Evolutionary conservation across 176 grass and related monocot species (phyloP).

Genomic region (Bolboschoenus planiculmis): DNA sequence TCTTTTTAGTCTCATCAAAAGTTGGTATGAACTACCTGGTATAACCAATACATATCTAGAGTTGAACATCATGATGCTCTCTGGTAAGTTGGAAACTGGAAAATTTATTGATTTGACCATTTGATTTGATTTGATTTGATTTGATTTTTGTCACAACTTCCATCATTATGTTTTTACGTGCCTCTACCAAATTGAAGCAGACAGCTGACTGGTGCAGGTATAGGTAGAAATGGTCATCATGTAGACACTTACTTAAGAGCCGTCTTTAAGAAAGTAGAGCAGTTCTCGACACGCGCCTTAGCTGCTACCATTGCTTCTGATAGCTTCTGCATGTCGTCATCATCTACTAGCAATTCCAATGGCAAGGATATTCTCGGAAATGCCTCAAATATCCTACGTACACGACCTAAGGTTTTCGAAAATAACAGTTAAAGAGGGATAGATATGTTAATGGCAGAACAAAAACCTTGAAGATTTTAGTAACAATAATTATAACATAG

Average conservation of each 20-base stretch:
- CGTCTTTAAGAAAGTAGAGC: constrained; percentile 81
- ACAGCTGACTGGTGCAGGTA: not conserved
- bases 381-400: constrained; percentile 75
- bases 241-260: constrained; percentile 63
- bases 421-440: constrained; percentile 30
- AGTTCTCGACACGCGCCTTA: constrained; percentile 76
- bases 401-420: constrained; percentile 47
- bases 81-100: not conserved
- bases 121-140: not conserved
- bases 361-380: constrained; percentile 86
- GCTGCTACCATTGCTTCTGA: constrained; percentile 84
- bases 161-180: not conserved
- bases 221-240: not conserved
- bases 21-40: not conserved
- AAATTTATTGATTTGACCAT: not conserved
- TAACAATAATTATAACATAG: not conserved
- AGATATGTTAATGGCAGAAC: not conserved
- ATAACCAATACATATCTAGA: not conserved
- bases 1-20: not conserved
- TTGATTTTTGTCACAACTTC: not conserved
- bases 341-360: constrained; percentile 56
- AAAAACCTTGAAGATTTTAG: not conserved
- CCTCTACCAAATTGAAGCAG: not conserved
- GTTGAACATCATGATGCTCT: not conserved
- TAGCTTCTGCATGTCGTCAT: constrained; percentile 74